Conservation (phyloP, 371 early-diverging fungal genomes). For the Rhizomucor pusillus region DNA sequence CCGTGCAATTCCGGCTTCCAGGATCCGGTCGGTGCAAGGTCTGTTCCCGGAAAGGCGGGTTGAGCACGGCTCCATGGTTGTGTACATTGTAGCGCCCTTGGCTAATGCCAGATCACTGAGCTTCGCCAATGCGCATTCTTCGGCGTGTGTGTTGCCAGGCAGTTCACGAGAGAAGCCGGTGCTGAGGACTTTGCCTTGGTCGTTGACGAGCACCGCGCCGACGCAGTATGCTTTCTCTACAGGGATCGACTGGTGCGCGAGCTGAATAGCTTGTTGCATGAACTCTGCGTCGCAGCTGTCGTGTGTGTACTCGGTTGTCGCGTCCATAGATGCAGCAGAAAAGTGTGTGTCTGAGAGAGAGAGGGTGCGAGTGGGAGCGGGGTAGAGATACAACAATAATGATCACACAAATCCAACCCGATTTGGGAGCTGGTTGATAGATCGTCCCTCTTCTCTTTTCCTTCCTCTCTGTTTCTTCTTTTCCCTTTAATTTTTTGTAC, state of each 20-base stretch:
- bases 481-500: too few relatives aligned
- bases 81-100: conserved; percentile 66
- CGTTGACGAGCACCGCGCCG: conserved; percentile 78
- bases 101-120: conserved; percentile 21
- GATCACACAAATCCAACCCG: background rate
- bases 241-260: conserved; percentile 76
- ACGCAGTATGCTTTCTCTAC: conserved; percentile 87
- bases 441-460: too few relatives aligned
- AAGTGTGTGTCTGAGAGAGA: background rate
- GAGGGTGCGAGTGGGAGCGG: background rate
- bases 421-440: too few relatives aligned
- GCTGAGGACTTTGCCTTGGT: conserved; percentile 47
- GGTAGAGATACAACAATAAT: background rate
- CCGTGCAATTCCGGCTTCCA: conserved; percentile 66
- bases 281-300: conserved; percentile 26
- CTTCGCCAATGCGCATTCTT: conserved; percentile 79
- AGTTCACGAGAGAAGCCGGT: conserved; percentile 87
- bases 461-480: too few relatives aligned
- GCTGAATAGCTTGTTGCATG: conserved; percentile 62
- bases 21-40: conserved; percentile 66
- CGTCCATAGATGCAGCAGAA: conserved; percentile 9
- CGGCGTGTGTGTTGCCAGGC: conserved; percentile 92
- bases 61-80: conserved; percentile 93
- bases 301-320: conserved; percentile 30
- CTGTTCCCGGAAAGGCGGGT: conserved; percentile 73